Percentiles rank a stretch among this genome's conserved stretches.
Evolutionary conservation across 768 basidiomycete genomes (phyloP).

Genomic region (Hydnum rufescens): DNA sequence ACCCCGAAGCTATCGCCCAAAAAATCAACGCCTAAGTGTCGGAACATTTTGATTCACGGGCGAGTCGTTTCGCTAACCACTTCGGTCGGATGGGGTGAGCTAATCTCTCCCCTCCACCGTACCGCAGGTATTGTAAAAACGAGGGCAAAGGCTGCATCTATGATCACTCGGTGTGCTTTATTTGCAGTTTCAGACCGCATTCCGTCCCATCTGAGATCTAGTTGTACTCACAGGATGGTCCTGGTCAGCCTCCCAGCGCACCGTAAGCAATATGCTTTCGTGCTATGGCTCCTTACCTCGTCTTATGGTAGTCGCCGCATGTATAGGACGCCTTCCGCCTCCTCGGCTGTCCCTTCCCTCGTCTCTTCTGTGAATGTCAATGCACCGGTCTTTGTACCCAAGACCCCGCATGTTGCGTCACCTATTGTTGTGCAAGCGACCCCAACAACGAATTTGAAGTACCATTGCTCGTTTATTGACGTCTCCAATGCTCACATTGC

Average conservation of each 20-base stretch:
- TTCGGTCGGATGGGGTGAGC: not conserved
- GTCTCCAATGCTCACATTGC: too few species aligned
- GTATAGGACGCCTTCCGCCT: too few species aligned
- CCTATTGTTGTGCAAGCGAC: not conserved
- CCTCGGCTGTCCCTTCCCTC: too few species aligned
- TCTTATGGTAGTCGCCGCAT: too few species aligned
- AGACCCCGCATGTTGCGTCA: slow-evolving; percentile 18
- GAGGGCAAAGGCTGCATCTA: slow-evolving; percentile 75
- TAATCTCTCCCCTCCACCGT: not conserved
- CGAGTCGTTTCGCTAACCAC: slow-evolving; percentile 18
- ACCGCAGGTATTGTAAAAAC: slow-evolving; percentile 53
- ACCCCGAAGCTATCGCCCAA: not conserved
- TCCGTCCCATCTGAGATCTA: not conserved
- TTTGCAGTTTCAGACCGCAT: not conserved
- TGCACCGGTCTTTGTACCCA: slow-evolving; percentile 73
- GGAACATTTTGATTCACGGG: slow-evolving; percentile 87
- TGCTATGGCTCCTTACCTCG: too few species aligned
- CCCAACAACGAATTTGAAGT: too few species aligned
- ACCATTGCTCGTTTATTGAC: too few species aligned
- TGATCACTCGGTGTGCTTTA: slow-evolving; percentile 40
- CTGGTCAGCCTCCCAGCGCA: not conserved
- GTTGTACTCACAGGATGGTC: not conserved
- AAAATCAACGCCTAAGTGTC: slow-evolving; percentile 48
- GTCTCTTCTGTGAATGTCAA: slow-evolving; percentile 28
- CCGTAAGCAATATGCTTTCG: not conserved